Evolutionary conservation across 78 protist species (phyloP).

Genomic region (Creolimax fragrantissima): DNA sequence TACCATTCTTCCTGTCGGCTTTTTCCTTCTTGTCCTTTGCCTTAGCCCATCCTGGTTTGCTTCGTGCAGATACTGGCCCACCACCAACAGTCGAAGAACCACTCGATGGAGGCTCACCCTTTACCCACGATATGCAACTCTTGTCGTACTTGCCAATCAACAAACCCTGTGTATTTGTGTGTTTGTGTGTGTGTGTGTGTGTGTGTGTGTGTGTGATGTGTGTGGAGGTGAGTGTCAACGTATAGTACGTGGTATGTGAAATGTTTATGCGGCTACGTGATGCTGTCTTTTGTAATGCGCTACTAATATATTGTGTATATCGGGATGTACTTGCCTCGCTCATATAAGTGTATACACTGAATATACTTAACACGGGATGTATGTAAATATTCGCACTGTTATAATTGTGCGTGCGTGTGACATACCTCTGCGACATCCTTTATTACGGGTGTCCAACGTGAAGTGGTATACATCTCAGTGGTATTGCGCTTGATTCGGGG

Average conservation of each 20-base stretch:
- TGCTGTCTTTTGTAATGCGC: too few species aligned
- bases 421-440: neutral
- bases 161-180: neutral
- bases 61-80: neutral
- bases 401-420: too few species aligned
- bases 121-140: neutral
- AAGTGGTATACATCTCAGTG: neutral
- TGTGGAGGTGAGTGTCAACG: too few species aligned
- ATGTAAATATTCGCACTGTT: too few species aligned
- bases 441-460: neutral
- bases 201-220: too few species aligned
- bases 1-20: neutral
- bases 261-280: too few species aligned
- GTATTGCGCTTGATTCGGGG: neutral
- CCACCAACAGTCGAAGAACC: neutral
- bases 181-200: too few species aligned
- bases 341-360: too few species aligned
- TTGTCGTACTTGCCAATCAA: neutral
- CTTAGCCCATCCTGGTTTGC: constrained; percentile 17
- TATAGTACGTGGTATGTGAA: too few species aligned
- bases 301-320: too few species aligned
- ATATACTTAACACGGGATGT: too few species aligned
- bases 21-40: neutral
- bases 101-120: neutral
- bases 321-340: too few species aligned